These are phyloP conservation scores for Cyclospora cayetanensis DNA, from an alignment of 169 alveolate species.

Conservation along the genomic window DNA sequence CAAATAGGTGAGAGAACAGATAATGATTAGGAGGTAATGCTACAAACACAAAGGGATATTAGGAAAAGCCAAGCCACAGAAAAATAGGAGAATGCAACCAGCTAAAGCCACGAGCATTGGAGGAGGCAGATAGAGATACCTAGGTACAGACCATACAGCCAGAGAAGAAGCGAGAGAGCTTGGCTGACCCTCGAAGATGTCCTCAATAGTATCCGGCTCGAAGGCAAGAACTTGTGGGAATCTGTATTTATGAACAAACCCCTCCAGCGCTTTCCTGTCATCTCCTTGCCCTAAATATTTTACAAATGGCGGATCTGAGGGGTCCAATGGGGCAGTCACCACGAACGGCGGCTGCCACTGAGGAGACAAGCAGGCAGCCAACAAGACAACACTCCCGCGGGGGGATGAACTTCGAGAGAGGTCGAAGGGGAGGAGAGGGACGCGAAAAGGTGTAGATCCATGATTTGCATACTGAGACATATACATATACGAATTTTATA, in stretches of 20 bases:
- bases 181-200: constrained; percentile 45
- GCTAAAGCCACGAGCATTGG: not conserved
- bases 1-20: not conserved
- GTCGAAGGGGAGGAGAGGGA: too few species aligned
- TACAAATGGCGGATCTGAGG: not conserved
- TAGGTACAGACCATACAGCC: not conserved
- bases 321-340: not conserved
- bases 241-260: constrained; percentile 33
- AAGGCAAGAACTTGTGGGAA: constrained; percentile 54
- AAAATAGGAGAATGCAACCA: not conserved
- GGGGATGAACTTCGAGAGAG: too few species aligned
- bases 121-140: not conserved
- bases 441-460: too few species aligned
- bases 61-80: not conserved
- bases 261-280: not conserved
- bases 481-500: too few species aligned
- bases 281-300: constrained; percentile 8
- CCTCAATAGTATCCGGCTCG: not conserved
- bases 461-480: too few species aligned
- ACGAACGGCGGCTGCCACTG: not conserved
- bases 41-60: not conserved
- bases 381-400: too few species aligned
- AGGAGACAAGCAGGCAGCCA: too few species aligned
- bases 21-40: not conserved
- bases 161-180: not conserved